Percentiles rank a stretch among this genome's conserved stretches.
phyloP scores from a whole-genome alignment of 2,329 filamentous ascomycete species.

The Fusarium domesticum region DNA sequence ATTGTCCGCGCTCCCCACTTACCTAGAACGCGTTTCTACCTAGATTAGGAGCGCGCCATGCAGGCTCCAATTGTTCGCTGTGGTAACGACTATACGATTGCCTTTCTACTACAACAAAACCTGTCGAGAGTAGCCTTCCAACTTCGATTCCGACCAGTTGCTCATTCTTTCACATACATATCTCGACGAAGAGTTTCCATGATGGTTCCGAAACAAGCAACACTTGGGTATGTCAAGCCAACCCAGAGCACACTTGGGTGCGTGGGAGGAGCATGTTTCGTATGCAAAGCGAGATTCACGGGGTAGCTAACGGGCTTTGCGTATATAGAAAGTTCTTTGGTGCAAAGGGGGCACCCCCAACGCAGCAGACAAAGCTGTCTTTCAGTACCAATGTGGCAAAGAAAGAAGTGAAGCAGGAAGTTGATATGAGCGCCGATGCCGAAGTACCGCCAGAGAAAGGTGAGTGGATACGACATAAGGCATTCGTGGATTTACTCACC shows the following conservation, averaged over 20 bases:
- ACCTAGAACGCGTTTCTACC: constrained; percentile 43
- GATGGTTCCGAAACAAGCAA: constrained; percentile 69
- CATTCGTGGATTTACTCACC: constrained; percentile 1
- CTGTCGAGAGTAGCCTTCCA: constrained; percentile 8
- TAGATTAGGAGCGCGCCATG: constrained; percentile 36
- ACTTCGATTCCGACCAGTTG: constrained; percentile 3
- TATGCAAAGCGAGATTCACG: no score
- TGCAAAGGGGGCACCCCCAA: constrained; percentile 50
- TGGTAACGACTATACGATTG: constrained; percentile 18
- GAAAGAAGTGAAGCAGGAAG: constrained; percentile 33
- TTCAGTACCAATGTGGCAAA: constrained; percentile 62
- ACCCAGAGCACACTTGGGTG: constrained; percentile 73
- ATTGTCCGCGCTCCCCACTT: constrained; percentile 19
- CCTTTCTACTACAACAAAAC: constrained; percentile 15
- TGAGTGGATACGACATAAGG: constrained; percentile 12
- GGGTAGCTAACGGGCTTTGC: constrained; percentile 2
- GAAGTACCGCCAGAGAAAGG: constrained; percentile 40
- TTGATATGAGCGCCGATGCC: constrained; percentile 35
- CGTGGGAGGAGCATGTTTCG: constrained; percentile 36
- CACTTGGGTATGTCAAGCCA: constrained; percentile 80
- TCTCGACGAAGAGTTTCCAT: constrained; percentile 15
- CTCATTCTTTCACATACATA: constrained; percentile 6
- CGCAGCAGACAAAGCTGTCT: constrained; percentile 74
- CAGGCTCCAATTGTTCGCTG: constrained; percentile 19
- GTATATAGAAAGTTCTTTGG: constrained; percentile 80